Percentiles rank a stretch among this genome's conserved stretches.
Evolutionary conservation across 2,329 filamentous ascomycete species (phyloP).

Genomic region (Biscogniauxia mediterranea): DNA sequence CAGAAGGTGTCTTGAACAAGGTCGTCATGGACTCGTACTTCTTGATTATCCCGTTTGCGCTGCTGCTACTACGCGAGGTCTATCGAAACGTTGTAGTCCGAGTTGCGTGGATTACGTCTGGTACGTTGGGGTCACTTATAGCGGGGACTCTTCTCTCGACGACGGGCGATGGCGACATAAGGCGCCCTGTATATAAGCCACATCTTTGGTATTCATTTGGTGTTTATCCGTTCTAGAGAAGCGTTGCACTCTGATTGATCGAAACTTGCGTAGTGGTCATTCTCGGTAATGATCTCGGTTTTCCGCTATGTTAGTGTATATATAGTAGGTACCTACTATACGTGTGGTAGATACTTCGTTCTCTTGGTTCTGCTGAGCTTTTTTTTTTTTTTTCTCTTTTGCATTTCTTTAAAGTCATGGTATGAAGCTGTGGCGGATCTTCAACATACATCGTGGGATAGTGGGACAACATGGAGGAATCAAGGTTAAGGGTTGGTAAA

Average conservation of each 20-base stretch:
- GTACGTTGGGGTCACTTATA: too few species aligned
- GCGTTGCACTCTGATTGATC: constrained; percentile 11
- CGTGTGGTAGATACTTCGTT: too few species aligned
- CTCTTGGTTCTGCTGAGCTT: not conserved
- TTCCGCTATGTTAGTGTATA: too few species aligned
- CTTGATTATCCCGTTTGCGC: not conserved
- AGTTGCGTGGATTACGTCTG: not conserved
- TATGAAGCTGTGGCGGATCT: constrained; percentile 19
- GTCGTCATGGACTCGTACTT: not conserved
- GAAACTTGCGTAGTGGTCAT: constrained; percentile 12
- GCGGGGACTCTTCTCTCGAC: too few species aligned
- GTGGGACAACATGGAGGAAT: not conserved
- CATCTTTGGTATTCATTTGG: constrained; percentile 6
- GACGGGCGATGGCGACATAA: too few species aligned
- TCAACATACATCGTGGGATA: constrained; percentile 8
- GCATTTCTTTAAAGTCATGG: constrained; percentile 1
- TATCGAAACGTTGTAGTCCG: not conserved
- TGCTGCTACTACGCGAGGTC: not conserved
- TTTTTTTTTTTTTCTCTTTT: not conserved
- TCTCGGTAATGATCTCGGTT: too few species aligned
- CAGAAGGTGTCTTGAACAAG: not conserved
- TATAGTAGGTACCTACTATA: too few species aligned
- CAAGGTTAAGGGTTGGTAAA: not conserved
- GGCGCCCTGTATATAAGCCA: too few species aligned
- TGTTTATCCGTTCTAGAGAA: constrained; percentile 23